phyloP scores from a whole-genome alignment of 2,329 filamentous ascomycete species.

The Cladosporium austrohemisphaericum region DNA sequence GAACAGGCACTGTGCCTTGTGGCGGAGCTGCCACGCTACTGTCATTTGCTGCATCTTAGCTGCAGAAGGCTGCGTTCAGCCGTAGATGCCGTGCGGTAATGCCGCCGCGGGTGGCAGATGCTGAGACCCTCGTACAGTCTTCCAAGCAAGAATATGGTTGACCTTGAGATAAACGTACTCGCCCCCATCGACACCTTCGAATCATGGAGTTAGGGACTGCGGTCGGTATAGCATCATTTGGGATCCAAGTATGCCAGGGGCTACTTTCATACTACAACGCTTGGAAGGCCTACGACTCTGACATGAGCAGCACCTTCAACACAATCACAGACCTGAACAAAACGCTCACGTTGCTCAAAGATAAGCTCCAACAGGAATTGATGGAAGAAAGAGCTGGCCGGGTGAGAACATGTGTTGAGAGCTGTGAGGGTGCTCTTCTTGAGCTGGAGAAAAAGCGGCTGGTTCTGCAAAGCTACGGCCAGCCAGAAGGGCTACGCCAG shows the following conservation, averaged over 20 bases:
- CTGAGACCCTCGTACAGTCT: too few relatives aligned
- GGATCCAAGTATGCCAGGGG: conserved; percentile 19
- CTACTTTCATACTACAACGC: conserved; percentile 17
- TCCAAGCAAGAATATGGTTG: too few relatives aligned
- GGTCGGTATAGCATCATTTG: conserved; percentile 17
- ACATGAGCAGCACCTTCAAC: conserved; percentile 16
- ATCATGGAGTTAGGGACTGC: conserved; percentile 9
- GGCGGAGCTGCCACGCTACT: too few relatives aligned
- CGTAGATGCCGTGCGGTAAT: too few relatives aligned
- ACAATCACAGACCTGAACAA: conserved; percentile 15
- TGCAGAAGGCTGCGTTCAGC: too few relatives aligned
- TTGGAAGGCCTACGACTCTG: conserved; percentile 15
- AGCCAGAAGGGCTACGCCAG: conserved; percentile 13
- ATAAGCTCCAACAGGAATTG: neutral
- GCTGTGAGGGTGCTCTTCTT: conserved; percentile 12
- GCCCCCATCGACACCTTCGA: neutral
- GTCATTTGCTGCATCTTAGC: too few relatives aligned
- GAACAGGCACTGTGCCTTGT: too few relatives aligned
- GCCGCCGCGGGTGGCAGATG: too few relatives aligned
- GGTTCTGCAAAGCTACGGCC: conserved; percentile 8
- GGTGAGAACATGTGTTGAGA: conserved; percentile 10
- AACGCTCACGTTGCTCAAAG: conserved; percentile 13
- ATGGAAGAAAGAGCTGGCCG: conserved; percentile 9
- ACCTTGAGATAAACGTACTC: too few relatives aligned
- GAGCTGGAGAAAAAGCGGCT: conserved; percentile 14